Evolutionary conservation across 495 filamentous ascomycete species (phyloP).

Genomic region (Aspergillus leporis): DNA sequence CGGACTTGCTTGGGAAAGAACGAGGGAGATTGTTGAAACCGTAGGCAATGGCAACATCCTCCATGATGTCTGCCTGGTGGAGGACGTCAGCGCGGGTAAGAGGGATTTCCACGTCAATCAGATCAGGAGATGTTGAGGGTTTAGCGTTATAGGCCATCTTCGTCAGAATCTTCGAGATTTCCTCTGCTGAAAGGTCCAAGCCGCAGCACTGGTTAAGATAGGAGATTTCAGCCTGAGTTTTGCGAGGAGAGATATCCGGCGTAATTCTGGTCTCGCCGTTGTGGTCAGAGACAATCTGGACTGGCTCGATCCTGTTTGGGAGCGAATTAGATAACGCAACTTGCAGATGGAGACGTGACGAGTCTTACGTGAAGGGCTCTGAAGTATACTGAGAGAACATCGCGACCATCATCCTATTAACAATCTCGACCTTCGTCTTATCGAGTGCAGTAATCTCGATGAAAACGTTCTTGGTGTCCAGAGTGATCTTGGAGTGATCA

Average conservation of each 20-base stretch:
- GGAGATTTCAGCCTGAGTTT: slow-evolving; percentile 77
- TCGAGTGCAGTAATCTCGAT: slow-evolving; percentile 98
- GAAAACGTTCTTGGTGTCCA: slow-evolving; percentile 88
- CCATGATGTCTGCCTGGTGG: slow-evolving; percentile 98
- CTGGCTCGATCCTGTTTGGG: slow-evolving; percentile 69
- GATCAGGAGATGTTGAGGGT: slow-evolving; percentile 66
- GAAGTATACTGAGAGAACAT: slow-evolving; percentile 96
- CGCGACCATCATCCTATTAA: slow-evolving; percentile 88
- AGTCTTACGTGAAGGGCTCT: slow-evolving; percentile 75
- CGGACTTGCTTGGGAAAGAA: slow-evolving; percentile 75
- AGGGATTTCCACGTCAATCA: slow-evolving; percentile 79
- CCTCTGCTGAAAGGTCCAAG: slow-evolving; percentile 65
- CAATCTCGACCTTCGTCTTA: slow-evolving; percentile 93
- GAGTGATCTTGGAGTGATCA: slow-evolving; percentile 90
- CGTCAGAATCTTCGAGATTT: slow-evolving; percentile 72
- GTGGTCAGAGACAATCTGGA: slow-evolving; percentile 88
- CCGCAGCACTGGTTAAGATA: slow-evolving; percentile 94
- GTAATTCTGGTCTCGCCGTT: slow-evolving; percentile 78
- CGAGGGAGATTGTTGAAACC: slow-evolving; percentile 94
- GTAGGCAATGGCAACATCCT: slow-evolving; percentile 93
- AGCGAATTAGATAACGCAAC: neutral
- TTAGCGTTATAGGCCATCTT: slow-evolving; percentile 84
- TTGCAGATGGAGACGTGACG: neutral
- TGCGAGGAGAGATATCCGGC: slow-evolving; percentile 74
- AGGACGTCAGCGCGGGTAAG: slow-evolving; percentile 91